Base-by-base conservation (phyloP, 345 rosid genomes). In the Bruguiera gymnorhiza region DNA sequence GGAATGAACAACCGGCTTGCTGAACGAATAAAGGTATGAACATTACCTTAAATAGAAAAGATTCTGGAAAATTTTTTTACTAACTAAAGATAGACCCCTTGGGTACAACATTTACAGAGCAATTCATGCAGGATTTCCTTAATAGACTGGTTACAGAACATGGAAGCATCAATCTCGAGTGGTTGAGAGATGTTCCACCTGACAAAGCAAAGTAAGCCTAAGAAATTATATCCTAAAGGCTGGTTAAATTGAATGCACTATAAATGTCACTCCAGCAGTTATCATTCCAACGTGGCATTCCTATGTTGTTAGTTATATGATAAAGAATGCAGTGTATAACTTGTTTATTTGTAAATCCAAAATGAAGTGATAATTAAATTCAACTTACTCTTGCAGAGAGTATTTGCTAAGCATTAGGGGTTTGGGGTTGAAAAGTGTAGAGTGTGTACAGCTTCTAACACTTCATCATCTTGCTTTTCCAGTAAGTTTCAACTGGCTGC, bases 121-220 rank as follows among this genome's bases (percentile, higher is more conserved):
- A 62, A 79, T 70, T 13, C 66, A 79, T 70, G 66, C 72, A 66
- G 78, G 72, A 59, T 62, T 61, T 71, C 60, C 56, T 58, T 31
- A 29, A 75, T 62, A 54, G 73, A 36, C 52, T 78, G 62, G 66
- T 72, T 20, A 53, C n/a, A 60, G 75, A 76, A 13, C 80, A 76
- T 51, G 74, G 76, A 48, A 67, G 71, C 59, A 73, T 75, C 63
- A 73, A 58, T 63, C 73, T 66, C 30, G 67, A 68, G 72, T 67
- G 73, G 80, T 56, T 76, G 60, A 76, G 80, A 57, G 75, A 76
- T 57, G 29, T 76, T 57, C 76, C 75, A 16, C 80, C 80, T 8
- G 80, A 71, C 72, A 63, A 67, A 76, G 80, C 80, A 72, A 76
- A 76, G 80, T 76, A 76, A 67, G 76, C 58, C 57, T 39, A 50